Evolutionary conservation across 192 early-diverging fungal genomes (phyloP).

Genomic region (Chytriomyces sp.): DNA sequence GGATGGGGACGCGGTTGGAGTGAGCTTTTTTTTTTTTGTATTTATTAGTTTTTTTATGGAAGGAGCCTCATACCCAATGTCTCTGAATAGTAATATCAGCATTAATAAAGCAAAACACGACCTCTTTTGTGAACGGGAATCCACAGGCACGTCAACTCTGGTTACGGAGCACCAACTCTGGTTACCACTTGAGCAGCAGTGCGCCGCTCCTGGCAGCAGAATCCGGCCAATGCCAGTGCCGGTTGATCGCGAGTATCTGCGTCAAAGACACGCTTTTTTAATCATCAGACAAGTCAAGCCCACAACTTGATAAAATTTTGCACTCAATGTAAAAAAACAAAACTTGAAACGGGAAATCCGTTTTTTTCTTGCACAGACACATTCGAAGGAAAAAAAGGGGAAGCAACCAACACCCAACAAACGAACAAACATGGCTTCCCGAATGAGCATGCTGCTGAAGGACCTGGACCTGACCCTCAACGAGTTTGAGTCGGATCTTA

Average conservation of each 20-base stretch:
- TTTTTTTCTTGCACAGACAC: not conserved
- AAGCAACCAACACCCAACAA: not conserved
- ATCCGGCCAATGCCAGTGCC: no score
- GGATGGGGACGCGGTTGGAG: not conserved
- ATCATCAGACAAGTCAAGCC: no score
- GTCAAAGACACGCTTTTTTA: no score
- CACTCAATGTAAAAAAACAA: not conserved
- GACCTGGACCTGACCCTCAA: not conserved
- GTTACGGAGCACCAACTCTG: not conserved
- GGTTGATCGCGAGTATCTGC: no score
- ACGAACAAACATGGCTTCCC: not conserved
- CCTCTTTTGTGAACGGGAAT: not conserved
- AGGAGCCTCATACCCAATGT: not conserved
- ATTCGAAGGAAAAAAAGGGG: not conserved
- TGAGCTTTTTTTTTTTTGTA: not conserved
- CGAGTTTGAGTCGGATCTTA: not conserved
- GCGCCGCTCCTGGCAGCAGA: no score
- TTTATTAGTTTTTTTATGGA: not conserved
- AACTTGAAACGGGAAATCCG: not conserved
- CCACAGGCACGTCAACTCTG: not conserved
- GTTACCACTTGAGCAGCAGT: no score
- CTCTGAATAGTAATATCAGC: not conserved
- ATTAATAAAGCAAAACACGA: not conserved
- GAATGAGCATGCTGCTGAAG: conserved; percentile 6
- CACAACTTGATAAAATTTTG: no score